These are phyloP conservation scores for Gymnopus androsaceus DNA, from an alignment of 1,284 basidiomycete genomes.

Conservation along the genomic window DNA sequence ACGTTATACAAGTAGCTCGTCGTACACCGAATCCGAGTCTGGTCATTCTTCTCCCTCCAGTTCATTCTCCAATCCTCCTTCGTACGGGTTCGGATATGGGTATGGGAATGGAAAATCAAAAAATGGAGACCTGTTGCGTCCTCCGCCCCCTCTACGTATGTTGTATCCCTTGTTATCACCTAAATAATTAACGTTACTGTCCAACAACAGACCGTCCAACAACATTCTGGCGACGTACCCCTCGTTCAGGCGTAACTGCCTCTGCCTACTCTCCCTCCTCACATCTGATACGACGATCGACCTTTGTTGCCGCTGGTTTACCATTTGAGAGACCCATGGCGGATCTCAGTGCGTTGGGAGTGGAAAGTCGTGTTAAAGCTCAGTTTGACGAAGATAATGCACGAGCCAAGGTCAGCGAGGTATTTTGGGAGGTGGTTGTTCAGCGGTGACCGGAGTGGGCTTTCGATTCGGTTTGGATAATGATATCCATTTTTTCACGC, in stretches of 20 bases:
- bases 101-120: slow-evolving; percentile 23
- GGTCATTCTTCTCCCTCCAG: slow-evolving; percentile 27
- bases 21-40: slow-evolving; percentile 20
- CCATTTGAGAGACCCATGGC: slow-evolving; percentile 59
- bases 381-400: slow-evolving; percentile 11
- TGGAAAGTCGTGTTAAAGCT: slow-evolving; percentile 54
- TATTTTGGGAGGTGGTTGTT: slow-evolving; percentile 20
- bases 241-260: slow-evolving; percentile 62
- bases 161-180: slow-evolving; percentile 26
- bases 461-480: neutral
- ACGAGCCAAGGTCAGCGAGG: slow-evolving; percentile 13
- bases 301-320: slow-evolving; percentile 72
- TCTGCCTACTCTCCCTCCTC: slow-evolving; percentile 69
- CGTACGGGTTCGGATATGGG: slow-evolving; percentile 25
- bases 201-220: slow-evolving; percentile 57
- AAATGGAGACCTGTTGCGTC: slow-evolving; percentile 50
- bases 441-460: slow-evolving; percentile 8
- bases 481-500: neutral
- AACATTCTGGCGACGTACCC: slow-evolving; percentile 72
- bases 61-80: slow-evolving; percentile 28
- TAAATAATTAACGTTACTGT: neutral
- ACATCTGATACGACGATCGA: slow-evolving; percentile 69
- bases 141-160: slow-evolving; percentile 66
- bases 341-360: slow-evolving; percentile 67
- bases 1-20: slow-evolving; percentile 9